Evolutionary conservation across 2,329 filamentous ascomycete species (phyloP), one percentile per base, ranked within the genome.

Genomic region (Verticillium isaacii): DNA sequence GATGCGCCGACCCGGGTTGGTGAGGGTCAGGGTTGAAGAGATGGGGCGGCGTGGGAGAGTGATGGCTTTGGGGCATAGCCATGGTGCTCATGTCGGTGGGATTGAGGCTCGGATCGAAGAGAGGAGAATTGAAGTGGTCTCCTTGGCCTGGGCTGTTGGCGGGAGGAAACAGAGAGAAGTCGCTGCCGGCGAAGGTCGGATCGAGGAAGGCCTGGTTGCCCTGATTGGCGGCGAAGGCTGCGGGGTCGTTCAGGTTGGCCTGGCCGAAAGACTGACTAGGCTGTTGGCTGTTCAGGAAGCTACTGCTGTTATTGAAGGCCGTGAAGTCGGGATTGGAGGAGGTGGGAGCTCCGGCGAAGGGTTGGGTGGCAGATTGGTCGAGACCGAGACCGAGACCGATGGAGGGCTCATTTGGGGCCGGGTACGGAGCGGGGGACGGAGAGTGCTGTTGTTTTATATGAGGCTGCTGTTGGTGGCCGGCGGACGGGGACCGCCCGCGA

Each of bases 391-490:
- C 85, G 67, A 88, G 79, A 69, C 82, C 82, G 68, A 81, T 77
- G 59, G 77, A 79, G 68, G 75, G 70, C 62, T 81, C 75, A 71
- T 80, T 80, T 56, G 71, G 66, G 72, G 81, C 77, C 72, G 82
- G 79, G 70, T 82, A 84, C 68, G 80, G 80, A 75, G 76, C 82
- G 73, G 83, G 84, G 72, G 86, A 85, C 69, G 86, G 85, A 69
- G 87, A 89, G 74, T 86, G 86, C 67, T 79, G 83, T 74, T 86
- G 85, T 74, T 83, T 89, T 88, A 90, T 89, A 87, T 86, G 82
- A 78, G 79, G 73, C 72, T 76, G 77, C 70, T 84, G 80, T 68
- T 82, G 82, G 70, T 84, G 81, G 66, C 81, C 80, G 71, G 80
- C 79, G 70, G 87, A 88, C 67, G 82, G 84, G 68, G 87, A 89